A percentile compares a stretch with the other conserved stretches of the same genome.
These are phyloP conservation scores for Paraphaeosphaeria minitans DNA, from an alignment of 2,329 filamentous ascomycete genomes.

Conservation along the genomic window DNA sequence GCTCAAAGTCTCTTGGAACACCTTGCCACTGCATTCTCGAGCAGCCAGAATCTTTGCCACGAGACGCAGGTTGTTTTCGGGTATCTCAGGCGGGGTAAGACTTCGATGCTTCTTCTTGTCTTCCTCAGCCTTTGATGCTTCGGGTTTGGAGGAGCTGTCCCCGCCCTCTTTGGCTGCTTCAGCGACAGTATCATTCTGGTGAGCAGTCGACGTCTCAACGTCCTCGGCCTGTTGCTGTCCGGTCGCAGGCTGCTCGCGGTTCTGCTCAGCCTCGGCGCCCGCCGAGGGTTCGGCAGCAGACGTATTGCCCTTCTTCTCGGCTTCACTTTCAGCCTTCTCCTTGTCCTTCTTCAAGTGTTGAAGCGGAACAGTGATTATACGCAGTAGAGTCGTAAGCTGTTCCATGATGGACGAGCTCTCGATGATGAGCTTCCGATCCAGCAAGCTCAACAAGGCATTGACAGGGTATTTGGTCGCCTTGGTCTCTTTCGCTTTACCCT, in stretches of 20 bases:
- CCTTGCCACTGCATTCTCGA: constrained; percentile 95
- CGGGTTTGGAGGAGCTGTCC: constrained; percentile 35
- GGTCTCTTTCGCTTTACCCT: constrained; percentile 85
- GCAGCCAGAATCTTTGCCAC: constrained; percentile 98
- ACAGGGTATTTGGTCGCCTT: constrained; percentile 87
- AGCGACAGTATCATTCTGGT: constrained; percentile 30
- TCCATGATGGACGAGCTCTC: constrained; percentile 98
- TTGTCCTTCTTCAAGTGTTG: constrained; percentile 79
- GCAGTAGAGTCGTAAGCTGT: constrained; percentile 82
- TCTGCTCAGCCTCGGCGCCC: constrained; percentile 25
- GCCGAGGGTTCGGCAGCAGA: constrained; percentile 23
- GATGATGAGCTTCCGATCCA: constrained; percentile 94
- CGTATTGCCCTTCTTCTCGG: constrained; percentile 44
- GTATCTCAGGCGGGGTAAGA: constrained; percentile 81
- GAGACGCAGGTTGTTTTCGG: constrained; percentile 84
- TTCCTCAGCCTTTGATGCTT: constrained; percentile 50
- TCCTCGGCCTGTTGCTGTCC: constrained; percentile 25
- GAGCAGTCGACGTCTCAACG: constrained; percentile 42
- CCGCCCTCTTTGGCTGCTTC: constrained; percentile 21
- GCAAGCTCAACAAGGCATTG: constrained; percentile 83
- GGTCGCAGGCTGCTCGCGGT: constrained; percentile 15
- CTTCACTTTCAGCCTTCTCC: constrained; percentile 61
- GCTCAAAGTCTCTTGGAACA: constrained; percentile 94
- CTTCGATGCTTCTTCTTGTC: constrained; percentile 67
- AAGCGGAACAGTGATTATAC: constrained; percentile 85